These are phyloP conservation scores for Ceratocystis smalleyi DNA, from an alignment of 2,329 filamentous ascomycete species.

Conservation along the genomic window DNA sequence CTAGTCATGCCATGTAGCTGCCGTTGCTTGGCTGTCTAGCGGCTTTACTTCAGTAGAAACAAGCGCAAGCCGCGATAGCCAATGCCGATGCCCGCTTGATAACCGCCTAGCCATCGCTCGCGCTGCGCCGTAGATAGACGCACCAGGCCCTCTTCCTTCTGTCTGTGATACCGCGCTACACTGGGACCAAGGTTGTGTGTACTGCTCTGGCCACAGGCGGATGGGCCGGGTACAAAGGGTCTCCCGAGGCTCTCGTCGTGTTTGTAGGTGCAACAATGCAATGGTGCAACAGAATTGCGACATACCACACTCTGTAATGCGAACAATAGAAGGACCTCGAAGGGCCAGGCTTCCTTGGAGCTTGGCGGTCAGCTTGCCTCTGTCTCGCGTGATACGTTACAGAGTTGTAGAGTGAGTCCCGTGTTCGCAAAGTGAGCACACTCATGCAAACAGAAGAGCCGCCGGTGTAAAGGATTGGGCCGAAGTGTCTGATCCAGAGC, in stretches of 20 bases:
- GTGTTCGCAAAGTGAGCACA: background rate
- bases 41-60: no score
- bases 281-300: no score
- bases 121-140: background rate
- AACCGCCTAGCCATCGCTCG: no score
- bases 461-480: background rate
- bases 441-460: background rate
- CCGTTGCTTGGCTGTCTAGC: background rate
- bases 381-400: background rate
- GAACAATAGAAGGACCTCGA: background rate
- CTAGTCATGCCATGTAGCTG: constrained; percentile 3
- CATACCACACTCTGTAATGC: background rate
- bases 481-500: background rate
- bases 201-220: background rate
- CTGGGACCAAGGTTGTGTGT: background rate
- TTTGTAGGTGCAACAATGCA: background rate
- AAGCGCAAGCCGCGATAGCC: no score
- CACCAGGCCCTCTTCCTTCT: background rate
- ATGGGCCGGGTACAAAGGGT: background rate
- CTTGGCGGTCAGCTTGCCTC: background rate
- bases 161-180: background rate
- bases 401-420: background rate
- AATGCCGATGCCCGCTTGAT: no score
- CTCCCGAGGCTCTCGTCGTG: background rate
- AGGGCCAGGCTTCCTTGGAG: no score